Percentiles rank a stretch among this genome's conserved stretches.
Conservation (phyloP, 345 rosid species). For the Ceriops decandra region DNA sequence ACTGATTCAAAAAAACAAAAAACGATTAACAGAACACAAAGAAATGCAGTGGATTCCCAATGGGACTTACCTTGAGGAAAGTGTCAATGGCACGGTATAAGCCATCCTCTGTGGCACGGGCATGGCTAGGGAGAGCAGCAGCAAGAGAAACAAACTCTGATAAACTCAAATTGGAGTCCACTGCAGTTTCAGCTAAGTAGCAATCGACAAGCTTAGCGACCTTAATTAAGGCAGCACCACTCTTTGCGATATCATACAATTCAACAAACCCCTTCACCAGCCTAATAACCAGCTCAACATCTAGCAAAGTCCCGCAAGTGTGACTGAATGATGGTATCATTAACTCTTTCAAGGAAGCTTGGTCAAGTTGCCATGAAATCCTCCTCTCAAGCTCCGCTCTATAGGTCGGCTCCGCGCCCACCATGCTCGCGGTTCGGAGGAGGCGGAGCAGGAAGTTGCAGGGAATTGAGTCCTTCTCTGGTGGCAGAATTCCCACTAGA, state of each 20-base stretch:
- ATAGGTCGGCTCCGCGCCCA: conserved; percentile 50
- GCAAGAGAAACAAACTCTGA: conserved; percentile 55
- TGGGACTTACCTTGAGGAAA: conserved; percentile 65
- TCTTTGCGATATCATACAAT: conserved; percentile 46
- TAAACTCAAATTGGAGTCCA: conserved; percentile 54
- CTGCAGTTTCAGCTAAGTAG: conserved; percentile 69
- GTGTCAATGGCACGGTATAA: conserved; percentile 84
- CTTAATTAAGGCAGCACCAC: conserved; percentile 50
- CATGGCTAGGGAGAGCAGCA: conserved; percentile 62
- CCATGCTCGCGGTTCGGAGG: conserved; percentile 75
- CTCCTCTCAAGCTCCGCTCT: conserved; percentile 64
- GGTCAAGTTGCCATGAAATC: conserved; percentile 79
- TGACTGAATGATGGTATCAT: conserved; percentile 95
- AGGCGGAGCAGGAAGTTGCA: conserved; percentile 85
- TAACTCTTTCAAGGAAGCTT: conserved; percentile 75
- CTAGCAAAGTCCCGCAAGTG: conserved; percentile 66
- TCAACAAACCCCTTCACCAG: conserved; percentile 54
- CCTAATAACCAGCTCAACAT: conserved; percentile 65
- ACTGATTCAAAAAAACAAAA: not conserved
- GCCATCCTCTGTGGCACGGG: conserved; percentile 67
- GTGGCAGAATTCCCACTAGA: conserved; percentile 71
- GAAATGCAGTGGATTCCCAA: not conserved
- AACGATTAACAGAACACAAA: not conserved
- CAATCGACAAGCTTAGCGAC: conserved; percentile 79
- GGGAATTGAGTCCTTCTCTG: conserved; percentile 72